A percentile compares a stretch with the other conserved stretches of the same genome.
These are phyloP conservation scores for Coemansia sp. DNA, from an alignment of 192 early-diverging fungal genomes.

Conservation along the genomic window DNA sequence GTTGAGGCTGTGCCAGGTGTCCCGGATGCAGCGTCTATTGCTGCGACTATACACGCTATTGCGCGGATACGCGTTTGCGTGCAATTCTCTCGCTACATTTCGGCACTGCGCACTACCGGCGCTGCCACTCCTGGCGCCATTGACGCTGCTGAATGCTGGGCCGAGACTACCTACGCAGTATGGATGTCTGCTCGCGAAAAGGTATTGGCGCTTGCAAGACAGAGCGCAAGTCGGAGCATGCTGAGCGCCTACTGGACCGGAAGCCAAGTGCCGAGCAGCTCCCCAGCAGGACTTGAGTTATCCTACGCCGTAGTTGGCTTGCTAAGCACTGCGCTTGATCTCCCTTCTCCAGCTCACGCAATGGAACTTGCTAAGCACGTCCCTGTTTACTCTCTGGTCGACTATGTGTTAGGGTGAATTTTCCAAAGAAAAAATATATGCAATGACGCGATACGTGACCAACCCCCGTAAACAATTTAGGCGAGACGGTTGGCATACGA, in stretches of 20 bases:
- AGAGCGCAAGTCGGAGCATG: slow-evolving; percentile 5
- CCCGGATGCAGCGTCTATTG: not conserved
- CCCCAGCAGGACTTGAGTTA: too few relatives aligned
- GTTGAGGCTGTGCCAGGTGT: not conserved
- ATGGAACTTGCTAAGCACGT: slow-evolving; percentile 22
- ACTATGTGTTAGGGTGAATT: slow-evolving; percentile 5
- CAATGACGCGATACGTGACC: too few relatives aligned
- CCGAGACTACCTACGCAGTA: slow-evolving; percentile 24
- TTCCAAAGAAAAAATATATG: too few relatives aligned
- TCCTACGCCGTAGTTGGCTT: slow-evolving; percentile 1
- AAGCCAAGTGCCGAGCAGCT: not conserved
- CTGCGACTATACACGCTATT: slow-evolving; percentile 8
- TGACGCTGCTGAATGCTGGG: slow-evolving; percentile 11
- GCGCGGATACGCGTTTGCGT: slow-evolving; percentile 27
- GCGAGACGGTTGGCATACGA: too few relatives aligned
- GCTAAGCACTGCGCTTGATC: slow-evolving; percentile 24
- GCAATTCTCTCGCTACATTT: slow-evolving; percentile 2
- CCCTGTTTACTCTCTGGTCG: slow-evolving; percentile 17
- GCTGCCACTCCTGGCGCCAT: not conserved
- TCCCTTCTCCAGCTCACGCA: slow-evolving; percentile 19
- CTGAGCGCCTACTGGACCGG: slow-evolving; percentile 20
- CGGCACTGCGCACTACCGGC: not conserved
- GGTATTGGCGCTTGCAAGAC: slow-evolving; percentile 16
- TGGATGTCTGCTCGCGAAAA: slow-evolving; percentile 24
- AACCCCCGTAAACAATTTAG: too few relatives aligned